A percentile compares a stretch with the other conserved stretches of the same genome.
Evolutionary conservation across 768 basidiomycete genomes (phyloP).

Genomic region (Suillus decipiens): DNA sequence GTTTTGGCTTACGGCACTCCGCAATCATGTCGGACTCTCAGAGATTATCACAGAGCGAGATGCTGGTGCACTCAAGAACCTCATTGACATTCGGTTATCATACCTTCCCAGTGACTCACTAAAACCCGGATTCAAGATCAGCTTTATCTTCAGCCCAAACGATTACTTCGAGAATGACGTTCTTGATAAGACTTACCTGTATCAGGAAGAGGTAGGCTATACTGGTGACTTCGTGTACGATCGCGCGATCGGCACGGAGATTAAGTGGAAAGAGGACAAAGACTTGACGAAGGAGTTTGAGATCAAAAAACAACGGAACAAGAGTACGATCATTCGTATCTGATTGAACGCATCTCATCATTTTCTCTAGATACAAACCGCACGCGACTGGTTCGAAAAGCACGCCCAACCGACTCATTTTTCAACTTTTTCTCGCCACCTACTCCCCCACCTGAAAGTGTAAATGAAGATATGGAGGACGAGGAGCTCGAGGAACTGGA

Average conservation of each 20-base stretch:
- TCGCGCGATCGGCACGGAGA: constrained; percentile 86
- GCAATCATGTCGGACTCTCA: constrained; percentile 83
- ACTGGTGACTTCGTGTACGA: constrained; percentile 97
- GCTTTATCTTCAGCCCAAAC: constrained; percentile 79
- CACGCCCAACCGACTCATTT: constrained; percentile 90
- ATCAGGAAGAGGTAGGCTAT: constrained; percentile 92
- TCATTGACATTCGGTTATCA: constrained; percentile 77
- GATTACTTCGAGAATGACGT: constrained; percentile 85
- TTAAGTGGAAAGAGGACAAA: constrained; percentile 98
- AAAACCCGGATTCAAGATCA: constrained; percentile 90
- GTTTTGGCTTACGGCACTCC: constrained; percentile 97
- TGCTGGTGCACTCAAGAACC: constrained; percentile 77
- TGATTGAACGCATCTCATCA: constrained; percentile 8
- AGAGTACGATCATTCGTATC: constrained; percentile 57
- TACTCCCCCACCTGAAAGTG: constrained; percentile 67
- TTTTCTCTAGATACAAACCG: constrained; percentile 69
- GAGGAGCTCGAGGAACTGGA: constrained; percentile 90
- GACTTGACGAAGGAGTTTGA: constrained; percentile 97
- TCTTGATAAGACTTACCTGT: constrained; percentile 93
- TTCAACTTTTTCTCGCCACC: constrained; percentile 98
- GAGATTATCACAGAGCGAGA: constrained; percentile 95
- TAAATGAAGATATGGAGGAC: constrained; percentile 68
- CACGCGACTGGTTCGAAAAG: constrained; percentile 82
- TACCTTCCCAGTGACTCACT: constrained; percentile 67
- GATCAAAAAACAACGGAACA: constrained; percentile 99